A percentile compares a stretch with the other conserved stretches of the same genome.
phyloP scores from a whole-genome alignment of 345 rosid genomes.

The Acer campestre region DNA sequence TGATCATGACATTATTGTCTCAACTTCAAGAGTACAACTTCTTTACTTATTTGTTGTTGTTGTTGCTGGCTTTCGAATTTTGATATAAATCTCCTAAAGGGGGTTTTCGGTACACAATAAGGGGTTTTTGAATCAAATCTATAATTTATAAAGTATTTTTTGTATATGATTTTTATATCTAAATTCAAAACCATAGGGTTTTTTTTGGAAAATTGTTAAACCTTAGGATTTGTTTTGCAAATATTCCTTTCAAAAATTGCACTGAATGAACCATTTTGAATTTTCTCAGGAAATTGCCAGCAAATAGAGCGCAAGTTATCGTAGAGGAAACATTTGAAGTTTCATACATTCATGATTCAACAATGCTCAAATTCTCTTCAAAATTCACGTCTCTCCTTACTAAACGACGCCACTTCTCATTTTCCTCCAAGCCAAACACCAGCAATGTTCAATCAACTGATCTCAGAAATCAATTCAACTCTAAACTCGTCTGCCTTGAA shows the following conservation, averaged over 20 bases:
- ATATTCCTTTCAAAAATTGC: too few relatives aligned
- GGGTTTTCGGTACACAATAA: too few relatives aligned
- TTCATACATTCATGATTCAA: neutral
- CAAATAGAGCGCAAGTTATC: neutral
- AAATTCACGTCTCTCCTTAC: slow-evolving; percentile 14
- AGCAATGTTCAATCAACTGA: neutral
- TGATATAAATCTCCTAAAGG: too few relatives aligned
- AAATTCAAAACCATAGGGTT: too few relatives aligned
- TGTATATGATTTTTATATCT: too few relatives aligned
- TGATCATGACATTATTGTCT: neutral
- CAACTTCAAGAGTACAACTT: neutral
- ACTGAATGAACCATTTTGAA: neutral
- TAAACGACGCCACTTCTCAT: slow-evolving; percentile 14
- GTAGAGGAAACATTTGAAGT: neutral
- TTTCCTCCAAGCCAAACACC: slow-evolving; percentile 10
- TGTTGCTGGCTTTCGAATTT: too few relatives aligned
- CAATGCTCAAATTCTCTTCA: slow-evolving; percentile 27
- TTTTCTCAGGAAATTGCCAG: neutral
- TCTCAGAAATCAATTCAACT: neutral
- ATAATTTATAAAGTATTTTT: too few relatives aligned
- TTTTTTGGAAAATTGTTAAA: too few relatives aligned
- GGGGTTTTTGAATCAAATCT: too few relatives aligned
- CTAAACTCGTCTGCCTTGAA: slow-evolving; percentile 53
- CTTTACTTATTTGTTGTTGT: too few relatives aligned
- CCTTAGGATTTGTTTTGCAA: too few relatives aligned